A percentile compares a stretch with the other conserved stretches of the same genome.
Conservation (phyloP, 208 protist genomes). For the Wallacemonas sp. region DNA sequence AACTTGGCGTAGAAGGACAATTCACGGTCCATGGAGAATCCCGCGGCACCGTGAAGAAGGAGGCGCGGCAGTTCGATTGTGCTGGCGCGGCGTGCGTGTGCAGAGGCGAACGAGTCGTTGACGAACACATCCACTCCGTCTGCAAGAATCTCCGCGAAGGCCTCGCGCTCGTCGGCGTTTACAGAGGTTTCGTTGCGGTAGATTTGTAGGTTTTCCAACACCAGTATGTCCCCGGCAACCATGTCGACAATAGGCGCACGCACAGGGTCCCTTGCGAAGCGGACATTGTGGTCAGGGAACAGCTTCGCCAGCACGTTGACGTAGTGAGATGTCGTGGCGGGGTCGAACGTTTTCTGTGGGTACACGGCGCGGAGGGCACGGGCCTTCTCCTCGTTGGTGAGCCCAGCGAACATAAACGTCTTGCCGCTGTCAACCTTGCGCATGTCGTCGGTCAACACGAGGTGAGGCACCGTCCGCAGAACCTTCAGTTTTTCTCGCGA, state of each 20-base stretch:
- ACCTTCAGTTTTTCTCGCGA: slow-evolving; percentile 50
- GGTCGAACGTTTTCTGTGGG: slow-evolving; percentile 37
- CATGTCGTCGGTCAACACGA: slow-evolving; percentile 14
- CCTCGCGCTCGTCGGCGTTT: slow-evolving; percentile 40
- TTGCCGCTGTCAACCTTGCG: slow-evolving; percentile 41
- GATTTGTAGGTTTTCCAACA: slow-evolving; percentile 79
- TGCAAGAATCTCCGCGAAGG: slow-evolving; percentile 64
- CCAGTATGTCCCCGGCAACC: slow-evolving; percentile 48
- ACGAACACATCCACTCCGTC: slow-evolving; percentile 65
- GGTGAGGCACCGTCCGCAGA: slow-evolving; percentile 31
- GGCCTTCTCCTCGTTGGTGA: slow-evolving; percentile 48
- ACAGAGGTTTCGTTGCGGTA: slow-evolving; percentile 68
- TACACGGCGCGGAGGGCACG: slow-evolving; percentile 37
- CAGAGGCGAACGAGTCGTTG: slow-evolving; percentile 82
- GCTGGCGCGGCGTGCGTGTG: slow-evolving; percentile 44
- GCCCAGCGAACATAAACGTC: slow-evolving; percentile 44
- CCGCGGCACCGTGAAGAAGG: slow-evolving; percentile 69
- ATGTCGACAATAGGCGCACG: slow-evolving; percentile 37
- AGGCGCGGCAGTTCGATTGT: slow-evolving; percentile 66
- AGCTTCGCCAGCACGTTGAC: slow-evolving; percentile 34
- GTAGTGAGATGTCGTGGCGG: slow-evolving; percentile 52
- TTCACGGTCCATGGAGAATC: slow-evolving; percentile 72
- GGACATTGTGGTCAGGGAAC: slow-evolving; percentile 55
- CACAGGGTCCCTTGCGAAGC: slow-evolving; percentile 59
- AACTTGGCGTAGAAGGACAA: slow-evolving; percentile 80